Evolutionary conservation across 768 basidiomycete genomes (phyloP), one percentile per base, ranked within the genome.

Genomic region (Exidia glandulosa): DNA sequence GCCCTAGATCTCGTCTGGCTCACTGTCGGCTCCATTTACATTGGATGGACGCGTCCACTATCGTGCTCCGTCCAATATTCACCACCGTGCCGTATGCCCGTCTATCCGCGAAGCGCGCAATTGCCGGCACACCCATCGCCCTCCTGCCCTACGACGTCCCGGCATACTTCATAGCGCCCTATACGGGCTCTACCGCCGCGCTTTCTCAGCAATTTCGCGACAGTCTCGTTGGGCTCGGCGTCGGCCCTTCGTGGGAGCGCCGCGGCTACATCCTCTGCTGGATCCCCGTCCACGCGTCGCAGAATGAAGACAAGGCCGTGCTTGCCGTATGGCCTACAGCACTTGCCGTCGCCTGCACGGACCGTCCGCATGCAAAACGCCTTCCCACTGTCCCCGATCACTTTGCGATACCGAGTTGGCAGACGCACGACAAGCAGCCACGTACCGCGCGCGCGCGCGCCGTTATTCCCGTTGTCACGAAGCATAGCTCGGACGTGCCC

Each of bases 291-390:
- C 81, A 88, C 69, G 88, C 88, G 65, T 84, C 80, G 62, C 87
- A 86, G 63, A 87, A 86, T 32, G 88, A 90, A 68, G 87, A 88
- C 63, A 90, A 89, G 65, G 88, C 88, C 1, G 73, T 88, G 32
- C 75, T 79, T n/a, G 74, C 87, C 56, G 82, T 90, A 62, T 91
- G 88, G 75, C 89, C 90, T 1, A 71, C 79, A 2, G 70, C 75
- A 1, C 79, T 91, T 3, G 87, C 84, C 63, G 76, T 69, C 72
- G 74, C 70, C n/a, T 78, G 69, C 69, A 75, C 19, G 41, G 41
- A 45, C 23, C 41, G 41, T 76, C 76, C 63, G 69, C 72, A 55
- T 75, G 77, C 7, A 69, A 72, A 10, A 73, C 76, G 19, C 74
- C 23, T 87, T 36, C 68, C 78, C 23, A 76, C 79, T 64, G 74